A percentile compares a stretch with the other conserved stretches of the same genome.
phyloP scores from a whole-genome alignment of 306 rosid genomes.

The Vigna reflexopilosa region DNA sequence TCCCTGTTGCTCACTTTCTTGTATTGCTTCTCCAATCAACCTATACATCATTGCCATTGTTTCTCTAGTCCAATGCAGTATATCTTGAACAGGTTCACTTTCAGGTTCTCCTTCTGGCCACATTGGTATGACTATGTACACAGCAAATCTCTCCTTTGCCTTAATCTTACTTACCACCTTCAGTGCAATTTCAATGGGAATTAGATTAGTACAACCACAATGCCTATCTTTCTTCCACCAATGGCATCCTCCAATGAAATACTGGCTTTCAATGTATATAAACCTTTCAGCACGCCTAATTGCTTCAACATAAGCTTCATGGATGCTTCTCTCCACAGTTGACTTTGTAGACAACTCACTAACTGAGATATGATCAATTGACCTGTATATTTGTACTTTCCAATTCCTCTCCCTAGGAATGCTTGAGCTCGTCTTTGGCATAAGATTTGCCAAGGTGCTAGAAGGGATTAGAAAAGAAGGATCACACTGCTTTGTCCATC shows the following conservation, averaged over 20 bases:
- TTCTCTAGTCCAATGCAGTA: constrained; percentile 84
- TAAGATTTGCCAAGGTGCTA: constrained; percentile 53
- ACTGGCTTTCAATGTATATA: constrained; percentile 95
- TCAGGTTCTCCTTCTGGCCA: constrained; percentile 94
- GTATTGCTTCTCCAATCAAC: constrained; percentile 80
- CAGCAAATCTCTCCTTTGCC: constrained; percentile 80
- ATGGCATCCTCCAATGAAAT: constrained; percentile 89
- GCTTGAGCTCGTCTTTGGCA: constrained; percentile 51
- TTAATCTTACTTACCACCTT: constrained; percentile 81
- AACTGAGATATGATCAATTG: constrained; percentile 71
- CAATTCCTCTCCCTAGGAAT: constrained; percentile 55
- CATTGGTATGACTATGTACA: constrained; percentile 87
- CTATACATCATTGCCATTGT: constrained; percentile 89
- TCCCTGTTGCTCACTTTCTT: constrained; percentile 60
- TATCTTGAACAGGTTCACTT: constrained; percentile 79
- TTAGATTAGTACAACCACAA: constrained; percentile 75
- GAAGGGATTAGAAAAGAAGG: constrained; percentile 70
- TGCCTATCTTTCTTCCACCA: constrained; percentile 78
- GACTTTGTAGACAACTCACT: constrained; percentile 57
- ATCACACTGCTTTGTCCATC: constrained; percentile 84
- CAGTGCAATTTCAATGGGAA: constrained; percentile 88
- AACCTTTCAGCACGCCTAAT: constrained; percentile 83
- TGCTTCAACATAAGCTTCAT: constrained; percentile 87
- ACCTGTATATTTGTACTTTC: constrained; percentile 89
- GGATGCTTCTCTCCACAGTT: constrained; percentile 77